Conservation (phyloP, 1,139 yeast species). For the Candida sp. region DNA sequence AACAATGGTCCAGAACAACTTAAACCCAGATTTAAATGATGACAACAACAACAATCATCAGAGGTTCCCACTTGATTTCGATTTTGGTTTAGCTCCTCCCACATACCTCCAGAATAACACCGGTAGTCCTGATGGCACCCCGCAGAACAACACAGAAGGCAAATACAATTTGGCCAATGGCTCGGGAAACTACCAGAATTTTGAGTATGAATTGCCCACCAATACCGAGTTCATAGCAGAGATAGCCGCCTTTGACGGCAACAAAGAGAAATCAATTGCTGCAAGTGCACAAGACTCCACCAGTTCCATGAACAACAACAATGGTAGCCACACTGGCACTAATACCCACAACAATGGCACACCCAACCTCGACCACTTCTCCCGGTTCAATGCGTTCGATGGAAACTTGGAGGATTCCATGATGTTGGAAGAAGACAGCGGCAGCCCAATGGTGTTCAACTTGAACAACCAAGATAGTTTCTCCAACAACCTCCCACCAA, state of each 20-base stretch:
- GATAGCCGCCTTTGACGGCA: slow-evolving; percentile 10
- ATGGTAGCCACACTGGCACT: slow-evolving; percentile 1
- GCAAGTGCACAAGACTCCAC: not conserved
- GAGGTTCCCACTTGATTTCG: slow-evolving; percentile 33
- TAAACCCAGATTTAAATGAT: not conserved
- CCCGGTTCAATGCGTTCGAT: slow-evolving; percentile 3
- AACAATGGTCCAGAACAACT: slow-evolving; percentile 1
- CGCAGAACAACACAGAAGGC: not conserved
- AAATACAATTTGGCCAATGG: not conserved
- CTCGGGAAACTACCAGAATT: slow-evolving; percentile 1
- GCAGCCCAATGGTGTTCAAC: slow-evolving; percentile 9
- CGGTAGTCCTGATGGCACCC: slow-evolving; percentile 3
- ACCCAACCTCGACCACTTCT: not conserved
- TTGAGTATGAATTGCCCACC: slow-evolving; percentile 8
- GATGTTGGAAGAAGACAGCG: slow-evolving; percentile 6
- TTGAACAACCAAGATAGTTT: slow-evolving; percentile 4
- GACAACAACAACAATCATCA: not conserved
- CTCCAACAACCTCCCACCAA: not conserved
- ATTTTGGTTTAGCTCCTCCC: slow-evolving; percentile 27
- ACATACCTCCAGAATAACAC: slow-evolving; percentile 1
- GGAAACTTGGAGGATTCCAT: slow-evolving; percentile 7
- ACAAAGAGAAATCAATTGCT: not conserved
- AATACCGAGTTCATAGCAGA: slow-evolving; percentile 15
- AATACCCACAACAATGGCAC: slow-evolving; percentile 3
- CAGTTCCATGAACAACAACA: not conserved